Evolutionary conservation across 768 basidiomycete genomes (phyloP).

Genomic region (Mycena latifolia): DNA sequence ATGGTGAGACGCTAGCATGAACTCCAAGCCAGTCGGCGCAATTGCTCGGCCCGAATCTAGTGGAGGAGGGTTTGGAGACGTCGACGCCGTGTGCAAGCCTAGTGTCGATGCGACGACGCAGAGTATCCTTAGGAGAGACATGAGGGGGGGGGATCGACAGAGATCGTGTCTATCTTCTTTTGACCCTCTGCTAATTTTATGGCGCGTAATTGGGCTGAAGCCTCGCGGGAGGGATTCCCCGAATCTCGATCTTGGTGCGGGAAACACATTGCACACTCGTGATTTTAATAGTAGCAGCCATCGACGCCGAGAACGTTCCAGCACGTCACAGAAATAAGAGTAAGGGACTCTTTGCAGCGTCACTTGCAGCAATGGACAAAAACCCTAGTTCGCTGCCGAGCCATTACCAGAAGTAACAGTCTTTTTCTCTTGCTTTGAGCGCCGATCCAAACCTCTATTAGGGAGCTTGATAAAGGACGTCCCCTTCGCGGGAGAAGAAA

Average conservation of each 20-base stretch:
- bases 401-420: background rate
- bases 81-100: conserved; percentile 28
- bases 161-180: background rate
- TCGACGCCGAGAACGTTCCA: conserved; percentile 27
- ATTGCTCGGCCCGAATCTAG: conserved; percentile 4
- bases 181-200: conserved; percentile 21
- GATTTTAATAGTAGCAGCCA: conserved; percentile 29
- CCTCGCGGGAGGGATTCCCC: conserved; percentile 28
- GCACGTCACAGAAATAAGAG: conserved; percentile 8
- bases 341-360: no score
- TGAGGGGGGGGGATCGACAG: conserved; percentile 4
- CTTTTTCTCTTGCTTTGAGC: background rate
- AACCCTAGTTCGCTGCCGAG: background rate
- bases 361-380: background rate
- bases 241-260: conserved; percentile 25
- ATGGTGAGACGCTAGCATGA: conserved; percentile 16
- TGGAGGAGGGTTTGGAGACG: conserved; percentile 32
- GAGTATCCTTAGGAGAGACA: conserved; percentile 26
- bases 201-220: conserved; percentile 11
- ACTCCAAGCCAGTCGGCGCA: conserved; percentile 21
- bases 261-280: conserved; percentile 24
- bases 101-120: conserved; percentile 28
- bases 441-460: no score
- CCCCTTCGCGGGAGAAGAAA: conserved; percentile 26
- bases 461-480: background rate